These are phyloP conservation scores for Zoysia pacifica DNA, from an alignment of 176 grass and related monocot genomes.

Conservation along the genomic window DNA sequence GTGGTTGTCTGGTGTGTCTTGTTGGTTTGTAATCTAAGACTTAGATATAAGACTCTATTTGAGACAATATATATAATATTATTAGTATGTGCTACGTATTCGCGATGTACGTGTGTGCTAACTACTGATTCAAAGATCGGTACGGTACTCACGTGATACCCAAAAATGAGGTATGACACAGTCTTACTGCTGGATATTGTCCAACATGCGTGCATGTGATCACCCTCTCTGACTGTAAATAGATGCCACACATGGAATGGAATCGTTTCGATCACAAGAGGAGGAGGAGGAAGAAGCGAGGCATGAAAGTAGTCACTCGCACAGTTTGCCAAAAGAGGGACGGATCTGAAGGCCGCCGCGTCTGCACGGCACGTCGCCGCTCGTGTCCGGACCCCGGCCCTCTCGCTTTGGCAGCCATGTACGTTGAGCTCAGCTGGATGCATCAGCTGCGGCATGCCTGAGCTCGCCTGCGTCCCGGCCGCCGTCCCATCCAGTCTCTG, in stretches of 20 bases:
- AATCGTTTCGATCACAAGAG: not conserved
- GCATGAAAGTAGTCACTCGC: not conserved
- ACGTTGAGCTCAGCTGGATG: not conserved
- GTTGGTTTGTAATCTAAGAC: no score
- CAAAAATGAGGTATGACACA: no score
- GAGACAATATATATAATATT: no score
- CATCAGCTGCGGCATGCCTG: not conserved
- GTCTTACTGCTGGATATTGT: conserved; percentile 23
- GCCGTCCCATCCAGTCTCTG: not conserved
- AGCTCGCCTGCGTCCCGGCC: not conserved
- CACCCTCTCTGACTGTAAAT: not conserved
- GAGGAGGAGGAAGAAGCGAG: not conserved
- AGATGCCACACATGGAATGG: not conserved
- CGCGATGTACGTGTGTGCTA: no score
- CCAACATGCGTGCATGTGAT: conserved; percentile 33
- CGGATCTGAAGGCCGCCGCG: not conserved
- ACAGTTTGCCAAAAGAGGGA: conserved; percentile 20
- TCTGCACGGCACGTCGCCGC: conserved; percentile 8
- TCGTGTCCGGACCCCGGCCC: conserved; percentile 28
- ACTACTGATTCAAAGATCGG: no score
- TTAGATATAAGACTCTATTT: no score
- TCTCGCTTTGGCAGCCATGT: not conserved
- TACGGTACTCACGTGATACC: no score
- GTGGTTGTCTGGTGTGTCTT: no score
- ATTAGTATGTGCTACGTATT: no score